Percentiles rank a stretch among this genome's conserved stretches.
Conservation (phyloP, 495 filamentous ascomycete genomes). For the Tetracladium marchalianum region DNA sequence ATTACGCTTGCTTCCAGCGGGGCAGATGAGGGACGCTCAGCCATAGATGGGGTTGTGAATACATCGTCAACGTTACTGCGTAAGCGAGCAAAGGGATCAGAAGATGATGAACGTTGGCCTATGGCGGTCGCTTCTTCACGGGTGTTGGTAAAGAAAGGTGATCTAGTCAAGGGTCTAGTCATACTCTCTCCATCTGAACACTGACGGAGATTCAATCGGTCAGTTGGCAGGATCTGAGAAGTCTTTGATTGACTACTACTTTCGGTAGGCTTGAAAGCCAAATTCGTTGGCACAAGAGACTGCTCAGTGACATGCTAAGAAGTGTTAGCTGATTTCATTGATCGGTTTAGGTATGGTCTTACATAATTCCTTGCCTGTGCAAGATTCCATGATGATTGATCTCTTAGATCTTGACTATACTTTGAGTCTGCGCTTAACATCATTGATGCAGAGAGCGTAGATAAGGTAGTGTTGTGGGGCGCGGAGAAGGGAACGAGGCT, state of each 20-base stretch:
- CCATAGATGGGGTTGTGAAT: too few species aligned
- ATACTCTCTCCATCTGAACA: neutral
- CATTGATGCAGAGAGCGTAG: neutral
- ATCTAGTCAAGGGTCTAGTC: neutral
- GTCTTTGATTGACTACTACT: too few species aligned
- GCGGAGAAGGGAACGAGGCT: neutral
- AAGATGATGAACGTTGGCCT: neutral
- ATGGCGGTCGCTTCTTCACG: too few species aligned
- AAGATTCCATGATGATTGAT: neutral
- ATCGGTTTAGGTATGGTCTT: too few species aligned
- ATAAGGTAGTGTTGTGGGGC: neutral
- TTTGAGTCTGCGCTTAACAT: neutral
- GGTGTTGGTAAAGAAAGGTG: neutral
- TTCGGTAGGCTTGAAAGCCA: too few species aligned
- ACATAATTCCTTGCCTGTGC: neutral
- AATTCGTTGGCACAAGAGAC: too few species aligned
- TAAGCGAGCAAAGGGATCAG: neutral
- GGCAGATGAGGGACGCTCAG: slow-evolving; percentile 1
- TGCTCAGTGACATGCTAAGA: too few species aligned
- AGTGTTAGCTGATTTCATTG: too few species aligned
- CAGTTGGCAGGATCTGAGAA: too few species aligned
- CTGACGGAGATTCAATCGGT: too few species aligned
- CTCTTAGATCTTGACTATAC: neutral
- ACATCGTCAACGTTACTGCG: too few species aligned
- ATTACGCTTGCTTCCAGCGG: slow-evolving; percentile 2